Conservation (phyloP, 2,329 filamentous ascomycete species). For the Passalora sequoiae region DNA sequence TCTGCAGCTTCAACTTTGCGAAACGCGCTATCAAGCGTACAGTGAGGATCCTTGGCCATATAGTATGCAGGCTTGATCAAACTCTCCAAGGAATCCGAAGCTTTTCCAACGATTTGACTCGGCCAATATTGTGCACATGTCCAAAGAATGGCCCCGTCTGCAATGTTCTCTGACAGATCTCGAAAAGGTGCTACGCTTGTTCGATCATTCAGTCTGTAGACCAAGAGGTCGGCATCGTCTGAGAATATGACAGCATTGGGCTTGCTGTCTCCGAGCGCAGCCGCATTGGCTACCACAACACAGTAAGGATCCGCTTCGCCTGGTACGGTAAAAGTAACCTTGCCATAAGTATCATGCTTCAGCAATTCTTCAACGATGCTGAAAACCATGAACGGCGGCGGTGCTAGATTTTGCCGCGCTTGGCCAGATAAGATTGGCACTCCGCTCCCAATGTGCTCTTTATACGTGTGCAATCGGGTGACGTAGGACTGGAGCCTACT, state of each 20-base stretch:
- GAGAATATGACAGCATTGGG: constrained; percentile 57
- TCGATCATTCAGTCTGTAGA: constrained; percentile 61
- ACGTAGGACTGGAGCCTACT: constrained; percentile 57
- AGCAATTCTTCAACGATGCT: constrained; percentile 66
- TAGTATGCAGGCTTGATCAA: constrained; percentile 40
- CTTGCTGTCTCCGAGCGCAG: constrained; percentile 37
- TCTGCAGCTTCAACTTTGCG: constrained; percentile 6
- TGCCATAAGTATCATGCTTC: constrained; percentile 37
- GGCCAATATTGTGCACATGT: constrained; percentile 40
- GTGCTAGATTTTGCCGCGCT: constrained; percentile 40
- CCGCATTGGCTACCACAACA: constrained; percentile 57
- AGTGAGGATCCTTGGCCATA: constrained; percentile 33
- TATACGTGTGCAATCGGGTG: constrained; percentile 50
- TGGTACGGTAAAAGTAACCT: constrained; percentile 57
- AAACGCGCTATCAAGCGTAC: constrained; percentile 25
- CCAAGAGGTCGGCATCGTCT: constrained; percentile 79
- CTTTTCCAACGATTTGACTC: constrained; percentile 39
- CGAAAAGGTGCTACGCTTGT: constrained; percentile 65
- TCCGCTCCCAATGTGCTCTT: constrained; percentile 26
- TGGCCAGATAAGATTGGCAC: constrained; percentile 10
- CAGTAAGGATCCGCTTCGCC: constrained; percentile 84
- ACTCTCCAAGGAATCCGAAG: constrained; percentile 28
- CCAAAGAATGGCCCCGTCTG: constrained; percentile 14
- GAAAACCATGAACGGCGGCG: constrained; percentile 69
- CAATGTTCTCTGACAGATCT: constrained; percentile 48